Base-by-base conservation (phyloP, 2,329 filamentous ascomycete species). In the Daldinia sp. region DNA sequence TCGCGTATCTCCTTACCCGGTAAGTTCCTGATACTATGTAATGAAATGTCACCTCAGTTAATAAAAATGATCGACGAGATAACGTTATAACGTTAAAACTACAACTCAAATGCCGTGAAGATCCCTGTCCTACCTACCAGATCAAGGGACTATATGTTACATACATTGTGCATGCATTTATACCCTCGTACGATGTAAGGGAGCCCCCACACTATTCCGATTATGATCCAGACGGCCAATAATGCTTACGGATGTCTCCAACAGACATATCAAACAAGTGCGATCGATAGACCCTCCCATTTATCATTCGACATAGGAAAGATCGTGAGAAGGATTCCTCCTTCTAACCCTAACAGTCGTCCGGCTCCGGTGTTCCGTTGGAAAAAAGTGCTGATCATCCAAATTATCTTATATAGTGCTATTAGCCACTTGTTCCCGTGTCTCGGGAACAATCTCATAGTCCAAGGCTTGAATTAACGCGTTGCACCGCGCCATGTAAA, bases 61-160 rank as follows among this genome's bases (percentile, higher is more conserved):
- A 68, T 68, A 18, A 63, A 67, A 63, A 44, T 30, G 54, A 65
- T 63, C 53, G 23, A 46, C 59, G 33, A 55, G 59, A 71, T 68
- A 71, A 66, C 62, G 62, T 71, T 63, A 71, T 68, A 71, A 66
- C 62, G 62, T 71, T 63, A 64, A 59, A 61, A 41, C 46, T 28
- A 63, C 59, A 28, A 63, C 62, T 66, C 48, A 26, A 53, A 10
- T 44, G n/a, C 48, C 51, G 60, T 33, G 51, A 57, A 55, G 26
- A 62, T 39, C 62, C 62, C 20, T 68, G 65, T 44, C 53, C 46
- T 35, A 60, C 61, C 50, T 70, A 63, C 65, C 59, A 53, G 44
- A 70, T 55, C 44, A 57, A 67, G 59, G 58, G 55, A 58, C 54
- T 53, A 12, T n/a, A 55, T 55, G 61, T 63, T 42, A 46, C 61